Evolutionary conservation across 2,329 filamentous ascomycete genomes (phyloP).

Genomic region (Amylocarpus encephaloides): DNA sequence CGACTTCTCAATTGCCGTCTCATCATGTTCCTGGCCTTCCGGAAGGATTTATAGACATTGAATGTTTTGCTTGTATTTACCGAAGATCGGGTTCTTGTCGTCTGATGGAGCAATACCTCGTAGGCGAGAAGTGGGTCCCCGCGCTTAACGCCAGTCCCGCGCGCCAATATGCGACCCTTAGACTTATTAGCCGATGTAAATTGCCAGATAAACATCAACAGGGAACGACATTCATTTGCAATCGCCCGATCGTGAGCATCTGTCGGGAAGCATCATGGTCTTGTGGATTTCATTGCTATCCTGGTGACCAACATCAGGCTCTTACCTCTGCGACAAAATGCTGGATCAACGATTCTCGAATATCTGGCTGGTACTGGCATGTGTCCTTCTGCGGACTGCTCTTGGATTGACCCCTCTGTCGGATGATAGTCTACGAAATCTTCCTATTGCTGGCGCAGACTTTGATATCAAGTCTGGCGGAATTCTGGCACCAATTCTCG

Average conservation of each 20-base stretch:
- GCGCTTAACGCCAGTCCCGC: no score
- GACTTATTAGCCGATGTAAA: not conserved
- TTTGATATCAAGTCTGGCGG: conserved; percentile 73
- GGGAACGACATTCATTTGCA: not conserved
- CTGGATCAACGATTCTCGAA: conserved; percentile 14
- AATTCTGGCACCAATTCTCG: conserved; percentile 79
- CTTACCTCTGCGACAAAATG: conserved; percentile 14
- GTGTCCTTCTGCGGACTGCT: conserved; percentile 14
- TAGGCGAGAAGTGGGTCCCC: no score
- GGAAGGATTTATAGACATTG: no score
- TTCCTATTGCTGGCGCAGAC: conserved; percentile 67
- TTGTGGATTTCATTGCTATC: conserved; percentile 8
- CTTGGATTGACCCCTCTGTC: conserved; percentile 47
- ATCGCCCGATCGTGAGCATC: not conserved
- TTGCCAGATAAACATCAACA: conserved; percentile 3
- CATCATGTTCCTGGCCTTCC: no score
- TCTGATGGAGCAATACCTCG: no score
- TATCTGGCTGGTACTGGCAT: conserved; percentile 15
- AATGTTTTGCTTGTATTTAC: no score
- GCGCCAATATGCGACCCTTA: not conserved
- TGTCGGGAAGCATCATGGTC: conserved; percentile 21
- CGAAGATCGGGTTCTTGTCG: no score
- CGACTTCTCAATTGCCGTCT: no score
- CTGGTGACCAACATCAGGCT: conserved; percentile 15
- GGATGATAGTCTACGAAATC: conserved; percentile 62